A percentile compares a stretch with the other conserved stretches of the same genome.
Evolutionary conservation across 352 stramenopile species (phyloP).

Genomic region (Phytophthora hibernalis): DNA sequence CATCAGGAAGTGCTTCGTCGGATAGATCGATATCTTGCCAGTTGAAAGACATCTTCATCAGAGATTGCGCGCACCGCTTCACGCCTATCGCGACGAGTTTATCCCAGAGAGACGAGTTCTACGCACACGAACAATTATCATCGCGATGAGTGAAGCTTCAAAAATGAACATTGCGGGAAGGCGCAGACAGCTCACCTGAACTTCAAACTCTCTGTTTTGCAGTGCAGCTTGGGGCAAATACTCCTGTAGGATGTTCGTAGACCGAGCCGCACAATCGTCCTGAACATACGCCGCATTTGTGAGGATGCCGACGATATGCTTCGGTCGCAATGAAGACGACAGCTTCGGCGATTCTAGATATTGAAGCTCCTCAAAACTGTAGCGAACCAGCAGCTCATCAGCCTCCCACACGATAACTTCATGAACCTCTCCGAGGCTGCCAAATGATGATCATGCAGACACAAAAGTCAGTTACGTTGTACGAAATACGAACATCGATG

Average conservation of each 20-base stretch:
- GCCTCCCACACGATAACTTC: constrained; percentile 62
- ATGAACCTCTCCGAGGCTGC: constrained; percentile 66
- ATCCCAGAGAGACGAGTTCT: constrained; percentile 66
- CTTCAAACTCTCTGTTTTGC: constrained; percentile 49
- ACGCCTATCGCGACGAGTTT: constrained; percentile 55
- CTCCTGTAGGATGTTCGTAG: constrained; percentile 59
- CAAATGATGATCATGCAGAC: background rate
- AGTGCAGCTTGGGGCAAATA: constrained; percentile 57
- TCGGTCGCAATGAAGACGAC: constrained; percentile 63
- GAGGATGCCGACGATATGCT: constrained; percentile 72
- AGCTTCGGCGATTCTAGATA: constrained; percentile 75
- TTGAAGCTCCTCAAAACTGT: constrained; percentile 61
- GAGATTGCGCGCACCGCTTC: constrained; percentile 65
- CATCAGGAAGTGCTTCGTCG: constrained; percentile 54
- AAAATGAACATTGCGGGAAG: background rate
- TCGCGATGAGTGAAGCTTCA: background rate
- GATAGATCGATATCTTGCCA: constrained; percentile 72
- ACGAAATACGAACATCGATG: background rate
- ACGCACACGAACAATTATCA: background rate
- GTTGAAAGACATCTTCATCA: constrained; percentile 75
- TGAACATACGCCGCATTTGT: constrained; percentile 79
- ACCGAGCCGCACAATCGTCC: constrained; percentile 63
- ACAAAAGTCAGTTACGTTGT: constrained; percentile 9
- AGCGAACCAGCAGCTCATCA: constrained; percentile 69
- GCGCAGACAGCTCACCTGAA: constrained; percentile 34